These are phyloP conservation scores for Capsicum rhomboideum DNA, from an alignment of 257 asterid genomes.

Conservation along the genomic window DNA sequence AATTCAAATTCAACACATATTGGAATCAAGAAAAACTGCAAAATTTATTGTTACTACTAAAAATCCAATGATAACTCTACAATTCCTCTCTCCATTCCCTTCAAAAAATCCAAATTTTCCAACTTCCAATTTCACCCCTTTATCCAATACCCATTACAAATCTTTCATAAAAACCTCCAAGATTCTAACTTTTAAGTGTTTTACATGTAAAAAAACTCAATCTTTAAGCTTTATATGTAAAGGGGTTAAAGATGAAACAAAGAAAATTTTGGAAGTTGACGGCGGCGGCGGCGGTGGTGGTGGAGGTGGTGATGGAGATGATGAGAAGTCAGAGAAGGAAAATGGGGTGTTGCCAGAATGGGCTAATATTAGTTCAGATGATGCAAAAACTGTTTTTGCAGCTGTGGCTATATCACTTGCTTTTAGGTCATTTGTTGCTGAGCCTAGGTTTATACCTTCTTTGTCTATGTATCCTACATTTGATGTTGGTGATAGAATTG, in stretches of 20 bases:
- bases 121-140: slow-evolving; percentile 1
- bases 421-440: slow-evolving; percentile 77
- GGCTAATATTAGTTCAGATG: slow-evolving; percentile 53
- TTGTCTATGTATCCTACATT: slow-evolving; percentile 92
- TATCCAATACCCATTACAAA: background rate
- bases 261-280: background rate
- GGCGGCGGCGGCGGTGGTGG: background rate
- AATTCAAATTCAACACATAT: background rate
- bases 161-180: background rate
- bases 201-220: background rate
- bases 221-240: background rate
- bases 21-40: background rate
- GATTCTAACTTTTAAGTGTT: background rate
- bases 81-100: background rate
- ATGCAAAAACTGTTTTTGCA: slow-evolving; percentile 79
- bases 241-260: background rate
- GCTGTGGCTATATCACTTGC: slow-evolving; percentile 66
- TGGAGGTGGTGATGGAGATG: background rate
- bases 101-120: background rate
- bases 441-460: slow-evolving; percentile 92
- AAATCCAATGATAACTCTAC: background rate
- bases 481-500: slow-evolving; percentile 77
- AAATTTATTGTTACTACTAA: too few relatives aligned
- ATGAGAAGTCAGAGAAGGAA: background rate
- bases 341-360: slow-evolving; percentile 28